Evolutionary conservation across 2,329 filamentous ascomycete genomes (phyloP), one percentile per base, ranked within the genome.

Genomic region (Alternaria conjuncta): DNA sequence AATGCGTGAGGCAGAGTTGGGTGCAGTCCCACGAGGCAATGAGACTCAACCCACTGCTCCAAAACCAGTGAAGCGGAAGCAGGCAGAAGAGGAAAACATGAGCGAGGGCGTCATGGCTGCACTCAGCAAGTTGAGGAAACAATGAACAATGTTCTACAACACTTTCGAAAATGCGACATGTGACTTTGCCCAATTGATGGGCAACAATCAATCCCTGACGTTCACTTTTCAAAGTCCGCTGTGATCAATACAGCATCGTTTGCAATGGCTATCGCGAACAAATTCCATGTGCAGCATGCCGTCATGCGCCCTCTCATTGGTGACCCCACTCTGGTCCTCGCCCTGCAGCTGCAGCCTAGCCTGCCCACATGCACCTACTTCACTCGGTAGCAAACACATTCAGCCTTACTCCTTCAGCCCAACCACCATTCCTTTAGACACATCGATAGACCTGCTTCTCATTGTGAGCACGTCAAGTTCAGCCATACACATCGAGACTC

Each of bases 91-190:
- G 13, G 82, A 84, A 53, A 79, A 81, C n/a, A 72, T 88, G 64
- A 86, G 82, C 68, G 86, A 88, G 53, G 87, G 87, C 10, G 84
- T 90, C 55, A 84, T 85, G 80, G 86, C 86, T 28, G 88, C 87
- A 6, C 74, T 90, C 55, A 85, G 83, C 51, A 89, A 84, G 68
- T 74, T 89, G 53, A 80, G 88, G 63, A 72, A 80, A 55, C 72
- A 78, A 51, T 78, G 61, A 53, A 36, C 11, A 25, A 18, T 11
- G 20, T 45, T 15, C 8, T 32, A 3, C 21, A 11, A 41, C 11
- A 41, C 13, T 36, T 36, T 15, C 49, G 36, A 25, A 8, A 36
- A 25, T 25, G 13, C 11, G 8, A 32, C 32, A 36, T 53, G 30
- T 41, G 49, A 41, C 20, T 41, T 25, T 7, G 20, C 9, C 13